Evolutionary conservation across 495 filamentous ascomycete species (phyloP).

Genomic region (Penicillium coprophilum): DNA sequence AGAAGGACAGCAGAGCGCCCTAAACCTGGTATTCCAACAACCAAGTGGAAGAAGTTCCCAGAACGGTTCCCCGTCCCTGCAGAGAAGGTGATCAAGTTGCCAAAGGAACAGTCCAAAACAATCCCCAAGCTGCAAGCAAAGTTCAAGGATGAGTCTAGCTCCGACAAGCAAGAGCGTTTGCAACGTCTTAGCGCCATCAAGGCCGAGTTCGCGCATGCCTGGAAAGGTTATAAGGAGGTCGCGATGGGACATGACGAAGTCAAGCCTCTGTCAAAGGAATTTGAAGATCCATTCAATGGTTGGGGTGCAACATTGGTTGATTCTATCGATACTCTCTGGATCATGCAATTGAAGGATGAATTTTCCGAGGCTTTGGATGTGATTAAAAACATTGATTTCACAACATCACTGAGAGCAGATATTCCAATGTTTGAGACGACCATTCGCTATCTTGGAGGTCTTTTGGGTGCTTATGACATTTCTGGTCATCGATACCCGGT

Average conservation of each 20-base stretch:
- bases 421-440: constrained; percentile 86
- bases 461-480: constrained; percentile 82
- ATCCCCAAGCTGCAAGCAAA: constrained; percentile 76
- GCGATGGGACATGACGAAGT: constrained; percentile 84
- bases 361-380: constrained; percentile 81
- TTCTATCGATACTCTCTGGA: constrained; percentile 91
- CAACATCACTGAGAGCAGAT: constrained; percentile 59
- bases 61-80: constrained; percentile 74
- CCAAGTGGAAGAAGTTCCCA: constrained; percentile 67
- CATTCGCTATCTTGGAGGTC: constrained; percentile 82
- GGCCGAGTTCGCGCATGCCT: constrained; percentile 68
- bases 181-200: constrained; percentile 63
- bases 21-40: constrained; percentile 33
- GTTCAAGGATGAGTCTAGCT: constrained; percentile 63
- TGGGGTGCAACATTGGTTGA: constrained; percentile 97
- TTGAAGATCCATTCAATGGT: constrained; percentile 77
- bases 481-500: constrained; percentile 63
- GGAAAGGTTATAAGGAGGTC: constrained; percentile 68
- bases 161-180: constrained; percentile 60
- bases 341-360: constrained; percentile 87
- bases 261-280: constrained; percentile 60
- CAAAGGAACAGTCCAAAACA: constrained; percentile 62
- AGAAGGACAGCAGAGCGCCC: constrained; percentile 41
- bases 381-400: constrained; percentile 86
- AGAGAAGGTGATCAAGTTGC: constrained; percentile 70